These are phyloP conservation scores for Gaultheria prostrata DNA, from an alignment of 148 eudicot species.

Conservation along the genomic window DNA sequence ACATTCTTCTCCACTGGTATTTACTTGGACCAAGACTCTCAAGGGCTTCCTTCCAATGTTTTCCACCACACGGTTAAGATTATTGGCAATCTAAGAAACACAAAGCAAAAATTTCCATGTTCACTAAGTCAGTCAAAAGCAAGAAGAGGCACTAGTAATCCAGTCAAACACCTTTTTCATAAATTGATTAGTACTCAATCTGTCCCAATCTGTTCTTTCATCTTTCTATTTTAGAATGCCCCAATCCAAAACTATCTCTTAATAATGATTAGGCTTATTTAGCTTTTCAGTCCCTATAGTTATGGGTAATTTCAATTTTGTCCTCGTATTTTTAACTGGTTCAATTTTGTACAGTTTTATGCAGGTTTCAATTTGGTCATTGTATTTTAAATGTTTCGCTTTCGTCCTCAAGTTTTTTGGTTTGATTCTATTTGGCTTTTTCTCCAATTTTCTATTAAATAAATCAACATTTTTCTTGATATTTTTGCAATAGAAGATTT, in stretches of 20 bases:
- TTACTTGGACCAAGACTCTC: slow-evolving; percentile 88
- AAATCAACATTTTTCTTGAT: no score
- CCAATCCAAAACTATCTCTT: neutral
- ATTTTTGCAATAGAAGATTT: no score
- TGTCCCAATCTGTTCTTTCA: neutral
- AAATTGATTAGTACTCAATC: neutral
- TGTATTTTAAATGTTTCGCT: no score
- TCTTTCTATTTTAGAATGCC: neutral
- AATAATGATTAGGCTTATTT: no score
- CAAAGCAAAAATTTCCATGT: neutral
- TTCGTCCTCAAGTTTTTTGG: no score
- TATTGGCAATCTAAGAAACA: slow-evolving; percentile 77
- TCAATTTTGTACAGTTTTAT: no score
- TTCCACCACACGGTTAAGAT: slow-evolving; percentile 76
- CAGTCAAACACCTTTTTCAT: neutral
- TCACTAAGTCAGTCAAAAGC: neutral
- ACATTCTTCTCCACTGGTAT: slow-evolving; percentile 96
- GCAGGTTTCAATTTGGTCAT: no score
- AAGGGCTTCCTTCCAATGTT: slow-evolving; percentile 80
- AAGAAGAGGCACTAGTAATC: neutral
- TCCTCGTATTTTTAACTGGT: no score
- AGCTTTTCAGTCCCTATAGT: no score
- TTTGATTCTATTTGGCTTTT: no score
- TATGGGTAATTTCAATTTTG: no score
- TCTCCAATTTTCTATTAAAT: no score